phyloP scores from a whole-genome alignment of 768 basidiomycete species.

The Hysterangium stoloniferum region DNA sequence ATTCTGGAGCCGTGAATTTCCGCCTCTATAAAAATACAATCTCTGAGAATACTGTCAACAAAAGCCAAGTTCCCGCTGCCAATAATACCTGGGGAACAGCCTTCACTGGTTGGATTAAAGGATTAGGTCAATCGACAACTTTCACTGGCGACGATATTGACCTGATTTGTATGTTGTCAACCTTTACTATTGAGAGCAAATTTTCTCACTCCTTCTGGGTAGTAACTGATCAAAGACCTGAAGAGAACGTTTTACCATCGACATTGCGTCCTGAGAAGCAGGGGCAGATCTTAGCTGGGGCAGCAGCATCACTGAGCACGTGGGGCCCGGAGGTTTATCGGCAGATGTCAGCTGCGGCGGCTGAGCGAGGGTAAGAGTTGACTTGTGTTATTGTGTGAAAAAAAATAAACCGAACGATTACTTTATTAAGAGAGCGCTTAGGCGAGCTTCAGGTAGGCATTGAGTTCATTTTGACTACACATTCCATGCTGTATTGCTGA shows the following conservation, averaged over 20 bases:
- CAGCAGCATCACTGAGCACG: constrained; percentile 16
- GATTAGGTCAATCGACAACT: constrained; percentile 40
- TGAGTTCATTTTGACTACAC: background rate
- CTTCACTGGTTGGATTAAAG: constrained; percentile 45
- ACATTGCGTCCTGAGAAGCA: constrained; percentile 34
- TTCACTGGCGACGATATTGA: constrained; percentile 57
- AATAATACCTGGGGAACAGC: constrained; percentile 52
- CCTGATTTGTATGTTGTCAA: constrained; percentile 38
- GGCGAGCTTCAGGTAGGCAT: background rate
- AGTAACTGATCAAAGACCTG: constrained; percentile 3
- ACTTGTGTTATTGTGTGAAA: background rate
- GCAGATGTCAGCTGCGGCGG: constrained; percentile 34
- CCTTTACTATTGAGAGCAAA: background rate
- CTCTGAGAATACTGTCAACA: constrained; percentile 46
- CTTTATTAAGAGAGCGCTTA: background rate
- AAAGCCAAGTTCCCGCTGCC: constrained; percentile 35
- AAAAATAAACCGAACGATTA: background rate
- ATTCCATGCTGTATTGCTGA: background rate
- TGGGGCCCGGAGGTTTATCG: constrained; percentile 9
- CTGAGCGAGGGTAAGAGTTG: constrained; percentile 51
- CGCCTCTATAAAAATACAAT: constrained; percentile 26
- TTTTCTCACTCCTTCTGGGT: background rate
- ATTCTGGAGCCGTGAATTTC: constrained; percentile 20
- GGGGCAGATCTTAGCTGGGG: constrained; percentile 17
- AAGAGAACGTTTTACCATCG: constrained; percentile 46